phyloP scores from a whole-genome alignment of 78 protist species.

The Dictyostelium intermedium region DNA sequence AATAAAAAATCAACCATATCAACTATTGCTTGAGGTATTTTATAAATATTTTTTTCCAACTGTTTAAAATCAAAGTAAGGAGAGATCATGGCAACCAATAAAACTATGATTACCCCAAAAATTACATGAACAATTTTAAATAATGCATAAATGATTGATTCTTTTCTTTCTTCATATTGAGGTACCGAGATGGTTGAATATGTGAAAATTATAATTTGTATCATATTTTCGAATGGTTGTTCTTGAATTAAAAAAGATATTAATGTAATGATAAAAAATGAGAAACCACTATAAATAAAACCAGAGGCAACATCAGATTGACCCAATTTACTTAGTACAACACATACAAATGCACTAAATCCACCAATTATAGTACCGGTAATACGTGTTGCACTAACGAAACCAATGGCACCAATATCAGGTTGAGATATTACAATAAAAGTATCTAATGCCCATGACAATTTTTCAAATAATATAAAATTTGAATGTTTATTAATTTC shows the following conservation, averaged over 20 bases:
- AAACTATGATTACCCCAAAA: not conserved
- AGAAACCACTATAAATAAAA: not conserved
- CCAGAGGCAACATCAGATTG: not conserved
- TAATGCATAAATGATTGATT: not conserved
- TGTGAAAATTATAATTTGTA: not conserved
- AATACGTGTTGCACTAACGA: not conserved
- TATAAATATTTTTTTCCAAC: constrained; percentile 4
- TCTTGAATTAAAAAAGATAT: not conserved
- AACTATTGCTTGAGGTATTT: not conserved
- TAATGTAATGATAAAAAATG: not conserved
- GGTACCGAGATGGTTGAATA: constrained; percentile 16
- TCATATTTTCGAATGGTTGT: not conserved
- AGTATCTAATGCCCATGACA: constrained; percentile 5
- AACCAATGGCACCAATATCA: not conserved
- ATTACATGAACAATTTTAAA: constrained; percentile 15
- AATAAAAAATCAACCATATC: not conserved
- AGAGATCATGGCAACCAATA: not conserved
- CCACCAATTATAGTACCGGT: constrained; percentile 14
- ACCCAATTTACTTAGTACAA: not conserved
- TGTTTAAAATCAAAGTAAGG: constrained; percentile 6
- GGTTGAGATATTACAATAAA: not conserved
- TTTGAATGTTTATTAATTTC: not conserved
- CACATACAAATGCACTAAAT: not conserved
- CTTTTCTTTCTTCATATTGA: not conserved
- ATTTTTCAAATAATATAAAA: constrained; percentile 9